Base-by-base conservation (phyloP, 257 asterid genomes). In the Capsicum chinense region DNA sequence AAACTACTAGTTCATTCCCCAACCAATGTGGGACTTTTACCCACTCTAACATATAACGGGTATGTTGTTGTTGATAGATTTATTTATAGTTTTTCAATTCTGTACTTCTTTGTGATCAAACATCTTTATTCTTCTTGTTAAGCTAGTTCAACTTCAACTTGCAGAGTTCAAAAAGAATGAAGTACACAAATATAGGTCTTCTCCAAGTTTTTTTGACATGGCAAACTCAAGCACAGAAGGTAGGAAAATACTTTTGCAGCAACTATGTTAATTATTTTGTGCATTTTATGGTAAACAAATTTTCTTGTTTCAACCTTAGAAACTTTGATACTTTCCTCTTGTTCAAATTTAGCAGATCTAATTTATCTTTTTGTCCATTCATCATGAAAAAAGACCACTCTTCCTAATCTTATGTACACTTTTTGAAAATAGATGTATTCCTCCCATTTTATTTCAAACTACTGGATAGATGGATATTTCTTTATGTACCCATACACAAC, bases 121-220 rank as follows among this genome's bases (percentile, higher is more conserved):
- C 62, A 21, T 26, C 42, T 50, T 21, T 76, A 76, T 21, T 62
- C 81, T 76, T 76, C 81, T 74, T 50, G 62, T 21, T 74, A 50
- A 50, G 81, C 81, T 74, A 50, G 42, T 21, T 35, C 33, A 54
- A n/a, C 79, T 70, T 80, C 56, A 86, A 71, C 83, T 88, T 87
- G 87, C 94, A 96, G 99, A 92, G 83, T 96, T 92, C 92, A 94
- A 91, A 92, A 92, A 88, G 87, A 88, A 87, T 84, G 94, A 92
- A 88, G 83, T 76, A 79, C 88, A 83, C 86, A 94, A 90, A 88
- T 88, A 85, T 83, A 86, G 86, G 82, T 85, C 94, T 88, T 92
- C 97, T 67, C 93, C 94, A 76, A 88, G 85, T 73, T 79, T 26
- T 68, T 50, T 71, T 71, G 39, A 47, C 85, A 84, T 62, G 80